These are phyloP conservation scores for Senecio squalidus DNA, from an alignment of 140 eudicot genomes.

Conservation along the genomic window DNA sequence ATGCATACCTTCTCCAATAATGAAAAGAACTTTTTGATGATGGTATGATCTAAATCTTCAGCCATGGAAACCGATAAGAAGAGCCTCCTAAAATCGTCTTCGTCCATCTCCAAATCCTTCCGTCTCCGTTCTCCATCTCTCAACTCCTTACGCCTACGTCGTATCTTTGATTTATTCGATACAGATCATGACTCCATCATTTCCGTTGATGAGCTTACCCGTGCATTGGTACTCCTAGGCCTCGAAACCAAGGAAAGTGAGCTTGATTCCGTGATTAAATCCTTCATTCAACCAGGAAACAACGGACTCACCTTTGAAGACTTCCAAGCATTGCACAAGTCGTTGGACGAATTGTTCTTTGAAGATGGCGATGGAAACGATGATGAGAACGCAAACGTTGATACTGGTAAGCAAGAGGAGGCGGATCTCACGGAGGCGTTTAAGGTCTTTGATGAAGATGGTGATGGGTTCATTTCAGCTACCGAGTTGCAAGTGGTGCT, in stretches of 20 bases:
- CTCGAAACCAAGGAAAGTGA: conserved; percentile 39
- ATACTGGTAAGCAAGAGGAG: conserved; percentile 41
- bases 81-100: conserved; percentile 27
- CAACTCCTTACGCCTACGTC: conserved; percentile 57
- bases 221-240: conserved; percentile 49
- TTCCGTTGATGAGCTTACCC: conserved; percentile 51
- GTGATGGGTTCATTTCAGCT: no score
- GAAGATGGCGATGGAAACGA: conserved; percentile 18
- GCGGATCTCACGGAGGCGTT: conserved; percentile 64
- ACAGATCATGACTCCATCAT: conserved; percentile 48
- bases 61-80: conserved; percentile 7
- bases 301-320: conserved; percentile 49
- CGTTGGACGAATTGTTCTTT: conserved; percentile 43
- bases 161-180: conserved; percentile 63
- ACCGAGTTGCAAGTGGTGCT: conserved; percentile 66
- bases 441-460: conserved; percentile 80
- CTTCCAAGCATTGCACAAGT: conserved; percentile 52
- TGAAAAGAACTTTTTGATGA: no score
- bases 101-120: conserved; percentile 44
- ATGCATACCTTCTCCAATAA: no score
- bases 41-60: no score
- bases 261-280: conserved; percentile 31
- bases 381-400: not conserved
- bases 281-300: conserved; percentile 46
- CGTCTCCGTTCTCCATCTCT: conserved; percentile 62